Base-by-base conservation (phyloP, 768 basidiomycete species). In the Auricularia sp. region DNA sequence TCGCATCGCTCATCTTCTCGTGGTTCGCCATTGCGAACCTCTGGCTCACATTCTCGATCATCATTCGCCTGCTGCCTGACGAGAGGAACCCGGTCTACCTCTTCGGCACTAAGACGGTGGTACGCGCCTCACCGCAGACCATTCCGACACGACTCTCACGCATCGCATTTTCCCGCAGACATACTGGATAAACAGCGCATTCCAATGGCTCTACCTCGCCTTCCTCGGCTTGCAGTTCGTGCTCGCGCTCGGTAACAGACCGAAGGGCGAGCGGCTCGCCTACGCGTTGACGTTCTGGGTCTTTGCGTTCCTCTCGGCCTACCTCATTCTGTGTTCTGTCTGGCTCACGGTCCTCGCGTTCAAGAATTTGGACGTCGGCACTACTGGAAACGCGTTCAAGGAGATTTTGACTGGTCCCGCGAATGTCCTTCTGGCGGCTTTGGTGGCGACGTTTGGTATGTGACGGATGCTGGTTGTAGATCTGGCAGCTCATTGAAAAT, bases 31-130 rank as follows among this genome's bases (percentile, higher is more conserved):
- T 94, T 65, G 92, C 93, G 68, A 95, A 95, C 72, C 78, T 95
- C 54, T 97, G 92, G 92, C 78, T 97, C 65, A 95, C 91, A n/a
- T 96, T 96, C 81, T 87, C 87, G 67, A 95, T 96, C 76, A 92
- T 96, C 74, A 92, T 96, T 81, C 86, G 94, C 70, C 82, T 97
- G 51, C 80, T 94, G 14, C 89, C 90, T 3, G 65, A 65, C 62
- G 79, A 73, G 70, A 75, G 71, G 13, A 67, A 70, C 8, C 68
- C 71, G 24, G 76, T 82, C 69, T 74, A 78, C 62, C 69, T 94
- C 63, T 97, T 97, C 68, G 92, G 91, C 54, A 94, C 85, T 36
- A 76, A 71, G 0, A 77, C 71, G 4, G 74, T 92, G 21, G 93
- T 95, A 71, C 65, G 91, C 78, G n/a, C 34, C 36, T 4, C 3